phyloP scores from a whole-genome alignment of 1,284 basidiomycete genomes.

The Rhizoctonia solani region DNA sequence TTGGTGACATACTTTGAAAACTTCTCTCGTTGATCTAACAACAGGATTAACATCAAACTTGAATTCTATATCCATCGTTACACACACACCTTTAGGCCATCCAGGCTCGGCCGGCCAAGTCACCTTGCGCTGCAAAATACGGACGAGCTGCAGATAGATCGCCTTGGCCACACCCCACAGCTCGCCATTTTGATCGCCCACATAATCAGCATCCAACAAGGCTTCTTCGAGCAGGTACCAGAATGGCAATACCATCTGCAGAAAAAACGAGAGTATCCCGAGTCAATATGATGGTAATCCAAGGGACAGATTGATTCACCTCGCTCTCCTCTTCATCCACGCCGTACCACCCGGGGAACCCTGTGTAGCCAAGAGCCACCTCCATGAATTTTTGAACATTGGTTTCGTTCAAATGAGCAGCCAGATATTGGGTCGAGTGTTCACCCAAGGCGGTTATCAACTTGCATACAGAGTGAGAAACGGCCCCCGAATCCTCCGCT shows the following conservation, averaged over 20 bases:
- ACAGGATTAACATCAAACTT: slow-evolving; percentile 25
- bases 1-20: slow-evolving; percentile 65
- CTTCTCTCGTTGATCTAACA: slow-evolving; percentile 69
- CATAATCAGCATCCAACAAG: slow-evolving; percentile 69
- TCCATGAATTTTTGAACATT: slow-evolving; percentile 70
- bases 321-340: slow-evolving; percentile 85
- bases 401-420: slow-evolving; percentile 64
- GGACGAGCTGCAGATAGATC: slow-evolving; percentile 78
- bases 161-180: slow-evolving; percentile 66
- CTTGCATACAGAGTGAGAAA: slow-evolving; percentile 73
- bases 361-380: slow-evolving; percentile 73
- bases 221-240: slow-evolving; percentile 90
- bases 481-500: slow-evolving; percentile 52
- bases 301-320: slow-evolving; percentile 39
- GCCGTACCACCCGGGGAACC: slow-evolving; percentile 73
- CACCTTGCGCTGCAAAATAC: slow-evolving; percentile 70
- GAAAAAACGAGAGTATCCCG: neutral
- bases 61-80: neutral
- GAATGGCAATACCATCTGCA: slow-evolving; percentile 76
- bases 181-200: slow-evolving; percentile 53
- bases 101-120: slow-evolving; percentile 61
- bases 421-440: slow-evolving; percentile 81
- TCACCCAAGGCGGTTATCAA: slow-evolving; percentile 80
- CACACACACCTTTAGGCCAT: slow-evolving; percentile 67
- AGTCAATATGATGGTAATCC: neutral